phyloP scores from a whole-genome alignment of 1,284 basidiomycete species.

The Porodaedalea pini region DNA sequence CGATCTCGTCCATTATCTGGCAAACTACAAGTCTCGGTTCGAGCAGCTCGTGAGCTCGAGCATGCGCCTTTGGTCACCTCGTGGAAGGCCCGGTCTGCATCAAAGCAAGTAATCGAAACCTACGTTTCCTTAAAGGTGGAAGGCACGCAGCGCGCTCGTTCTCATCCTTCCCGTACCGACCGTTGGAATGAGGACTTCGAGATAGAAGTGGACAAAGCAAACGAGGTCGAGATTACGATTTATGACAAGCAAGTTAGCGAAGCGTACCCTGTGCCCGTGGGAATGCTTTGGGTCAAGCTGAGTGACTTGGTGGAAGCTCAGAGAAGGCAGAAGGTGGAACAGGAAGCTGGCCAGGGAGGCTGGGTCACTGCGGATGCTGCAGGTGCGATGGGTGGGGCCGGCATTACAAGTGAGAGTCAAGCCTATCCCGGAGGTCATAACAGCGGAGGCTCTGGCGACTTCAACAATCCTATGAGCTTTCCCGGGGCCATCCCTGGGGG shows the following conservation, averaged over 20 bases:
- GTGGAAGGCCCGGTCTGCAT: conserved; percentile 64
- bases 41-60: conserved; percentile 90
- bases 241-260: conserved; percentile 90
- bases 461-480: conserved; percentile 16
- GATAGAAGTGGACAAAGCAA: conserved; percentile 95
- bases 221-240: conserved; percentile 96
- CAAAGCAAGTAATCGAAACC: conserved; percentile 82
- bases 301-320: conserved; percentile 94
- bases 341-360: conserved; percentile 81
- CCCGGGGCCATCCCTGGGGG: conserved; percentile 21
- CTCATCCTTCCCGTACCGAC: conserved; percentile 91
- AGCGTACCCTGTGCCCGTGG: conserved; percentile 82
- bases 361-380: conserved; percentile 88
- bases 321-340: conserved; percentile 86
- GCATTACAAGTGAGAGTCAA: conserved; percentile 3
- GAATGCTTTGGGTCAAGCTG: conserved; percentile 93
- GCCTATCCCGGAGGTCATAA: conserved; percentile 22
- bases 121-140: conserved; percentile 95
- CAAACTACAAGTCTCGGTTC: conserved; percentile 86
- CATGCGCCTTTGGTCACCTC: conserved; percentile 75
- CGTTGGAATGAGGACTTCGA: conserved; percentile 98
- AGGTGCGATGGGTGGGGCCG: conserved; percentile 16
- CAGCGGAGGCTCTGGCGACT: conserved; percentile 23
- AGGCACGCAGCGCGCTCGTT: conserved; percentile 89
- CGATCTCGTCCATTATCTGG: conserved; percentile 93